These are phyloP conservation scores for Clarireedia sp. DNA, from an alignment of 2,329 filamentous ascomycete genomes.

Conservation along the genomic window DNA sequence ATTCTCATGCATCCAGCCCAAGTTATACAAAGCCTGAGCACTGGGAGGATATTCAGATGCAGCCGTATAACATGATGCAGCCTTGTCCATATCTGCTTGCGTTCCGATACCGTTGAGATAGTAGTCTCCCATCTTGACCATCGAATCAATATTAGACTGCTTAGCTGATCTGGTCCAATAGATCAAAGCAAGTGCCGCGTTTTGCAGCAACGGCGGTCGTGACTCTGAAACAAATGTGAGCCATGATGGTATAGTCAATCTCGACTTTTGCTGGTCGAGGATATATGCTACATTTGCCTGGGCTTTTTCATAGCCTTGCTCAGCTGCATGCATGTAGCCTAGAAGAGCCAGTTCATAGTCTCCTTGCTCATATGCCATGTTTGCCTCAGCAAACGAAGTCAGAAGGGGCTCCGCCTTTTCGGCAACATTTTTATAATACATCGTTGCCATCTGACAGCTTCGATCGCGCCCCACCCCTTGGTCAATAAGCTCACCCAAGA, in stretches of 20 bases:
- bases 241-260: conserved; percentile 37
- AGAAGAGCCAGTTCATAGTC: conserved; percentile 58
- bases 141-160: conserved; percentile 84
- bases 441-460: conserved; percentile 57
- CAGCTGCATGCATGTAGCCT: conserved; percentile 63
- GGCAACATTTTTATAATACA: conserved; percentile 58
- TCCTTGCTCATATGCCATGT: conserved; percentile 55
- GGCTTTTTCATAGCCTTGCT: conserved; percentile 63
- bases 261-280: conserved; percentile 54
- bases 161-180: conserved; percentile 94
- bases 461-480: conserved; percentile 57
- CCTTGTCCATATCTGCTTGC: conserved; percentile 67
- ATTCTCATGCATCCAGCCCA: conserved; percentile 99
- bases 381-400: conserved; percentile 59
- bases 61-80: conserved; percentile 84
- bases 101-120: conserved; percentile 79
- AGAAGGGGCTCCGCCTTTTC: conserved; percentile 49
- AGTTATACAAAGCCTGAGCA: conserved; percentile 91
- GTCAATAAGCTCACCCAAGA: conserved; percentile 61
- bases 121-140: conserved; percentile 98
- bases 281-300: conserved; percentile 68
- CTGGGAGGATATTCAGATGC: conserved; percentile 87
- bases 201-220: conserved; percentile 41
- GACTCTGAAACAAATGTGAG: conserved; percentile 28
- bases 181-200: conserved; percentile 54